Evolutionary conservation across 208 protist genomes (phyloP), one percentile per base, ranked within the genome.

Genomic region (Paratrypanosoma confusum): DNA sequence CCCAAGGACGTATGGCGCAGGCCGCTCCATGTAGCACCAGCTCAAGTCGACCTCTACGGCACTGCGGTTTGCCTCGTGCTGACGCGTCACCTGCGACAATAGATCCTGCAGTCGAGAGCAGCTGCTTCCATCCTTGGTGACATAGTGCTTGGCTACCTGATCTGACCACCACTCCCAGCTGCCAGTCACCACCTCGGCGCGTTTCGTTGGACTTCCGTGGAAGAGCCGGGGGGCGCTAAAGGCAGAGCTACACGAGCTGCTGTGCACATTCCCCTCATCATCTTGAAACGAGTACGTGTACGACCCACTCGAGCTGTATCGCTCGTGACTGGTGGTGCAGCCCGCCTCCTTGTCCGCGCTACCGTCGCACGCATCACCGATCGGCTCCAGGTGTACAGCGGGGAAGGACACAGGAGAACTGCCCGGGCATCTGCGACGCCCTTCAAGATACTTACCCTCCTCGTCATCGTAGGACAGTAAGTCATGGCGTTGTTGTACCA

Each of bases 81-180:
- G 80, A 26, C 51, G 53, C 13, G 26, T 36, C 16, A 89, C 65
- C 0, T 63, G 61, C 24, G 70, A 77, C 3, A 49, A 64, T 13
- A 89, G 33, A 35, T 81, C 74, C 47, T 84, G 68, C 43, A 89
- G 58, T 43, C 59, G 65, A 8, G 41, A 34, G 26, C 74, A 65
- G 29, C 48, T 69, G 47, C 41, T 57, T 41, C 64, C 60, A 43
- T 84, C 74, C 40, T 71, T 71, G n/a, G 80, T 84, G 17, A 89
- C 50, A 18, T 53, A 58, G 27, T 77, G 58, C 16, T 46, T 44
- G n/a, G 67, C 60, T 34, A 89, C 45, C 56, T 81, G 69, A 8
- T 80, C 55, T 21, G 67, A 65, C 80, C 80, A 89, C 80, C 80
- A 89, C 42, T 57, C 50, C 80, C 74, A 84, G 41, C 64, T 70